Evolutionary conservation across 495 filamentous ascomycete species (phyloP), one percentile per base, ranked within the genome.

Genomic region (Penicillium mononematosum): DNA sequence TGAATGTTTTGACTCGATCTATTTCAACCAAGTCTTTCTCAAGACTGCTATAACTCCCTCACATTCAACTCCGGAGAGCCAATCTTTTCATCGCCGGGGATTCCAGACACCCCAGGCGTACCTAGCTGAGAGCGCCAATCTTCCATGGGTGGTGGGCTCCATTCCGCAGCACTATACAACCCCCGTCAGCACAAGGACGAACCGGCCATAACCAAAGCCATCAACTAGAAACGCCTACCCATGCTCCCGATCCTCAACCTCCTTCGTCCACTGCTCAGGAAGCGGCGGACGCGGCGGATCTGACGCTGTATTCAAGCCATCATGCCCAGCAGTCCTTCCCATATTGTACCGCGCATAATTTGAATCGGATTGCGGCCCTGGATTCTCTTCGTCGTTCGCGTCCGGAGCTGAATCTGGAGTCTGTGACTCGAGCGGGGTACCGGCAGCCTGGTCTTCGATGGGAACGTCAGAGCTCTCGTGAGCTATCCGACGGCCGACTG

Each of bases 221-320:
- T 38, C 47, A 56, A 19, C 2, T 22, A 25, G 24, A 20, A 17
- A 22, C 9, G 2, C 50, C 22, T 44, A 53, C 50, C 24, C 50
- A 17, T 29, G 16, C 6, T 53, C 25, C n/a, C 4, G 50, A 5
- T 34, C 50, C 38, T 53, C 50, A 16, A 11, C 8, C 4, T 53
- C 50, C 27, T 32, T 41, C 12, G 50, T 53, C 50, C 50, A 53
- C 25, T 5, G 39, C 36, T 43, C 50, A 7, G 50, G 50, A 31
- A 53, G 50, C 12, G 38, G 50, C 27, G 50, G 50, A 29, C 50
- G 50, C 9, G 17, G 36, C 9, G 36, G 25, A 20, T 50, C 48
- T 17, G 34, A 31, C 39, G 24, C 25, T 11, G 20, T n/a, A 42
- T 53, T 31, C 24, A 39, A 24, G 0, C 29, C 34, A 25, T 34